Evolutionary conservation across 2,329 filamentous ascomycete genomes (phyloP).

Genomic region (Trichoderma arundinaceum): DNA sequence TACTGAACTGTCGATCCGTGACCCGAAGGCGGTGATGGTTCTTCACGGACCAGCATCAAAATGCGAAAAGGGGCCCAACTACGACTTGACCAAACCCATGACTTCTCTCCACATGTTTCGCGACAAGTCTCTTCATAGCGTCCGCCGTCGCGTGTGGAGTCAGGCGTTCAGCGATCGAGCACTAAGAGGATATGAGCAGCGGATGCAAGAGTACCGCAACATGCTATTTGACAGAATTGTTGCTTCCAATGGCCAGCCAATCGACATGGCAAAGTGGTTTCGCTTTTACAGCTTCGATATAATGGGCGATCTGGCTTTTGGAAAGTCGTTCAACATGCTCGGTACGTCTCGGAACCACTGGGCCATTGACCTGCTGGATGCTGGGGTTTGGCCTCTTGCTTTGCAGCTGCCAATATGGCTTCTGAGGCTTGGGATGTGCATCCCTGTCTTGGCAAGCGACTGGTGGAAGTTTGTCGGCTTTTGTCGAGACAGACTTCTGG

Average conservation of each 20-base stretch:
- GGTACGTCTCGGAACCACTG: slow-evolving; percentile 19
- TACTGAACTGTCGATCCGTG: background rate
- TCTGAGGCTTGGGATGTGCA: background rate
- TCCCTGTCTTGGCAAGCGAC: background rate
- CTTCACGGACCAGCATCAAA: background rate
- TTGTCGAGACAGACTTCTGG: background rate
- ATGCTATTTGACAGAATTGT: background rate
- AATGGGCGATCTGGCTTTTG: slow-evolving; percentile 49
- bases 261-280: slow-evolving; percentile 43
- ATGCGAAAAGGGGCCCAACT: background rate
- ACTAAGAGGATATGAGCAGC: background rate
- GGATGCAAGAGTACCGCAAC: background rate
- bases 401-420: slow-evolving; percentile 1
- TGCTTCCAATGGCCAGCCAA: slow-evolving; percentile 29
- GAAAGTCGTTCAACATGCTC: slow-evolving; percentile 46
- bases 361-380: background rate
- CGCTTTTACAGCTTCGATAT: slow-evolving; percentile 48
- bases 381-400: background rate
- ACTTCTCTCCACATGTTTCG: slow-evolving; percentile 4
- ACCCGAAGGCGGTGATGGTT: background rate
- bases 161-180: background rate
- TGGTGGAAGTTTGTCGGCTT: background rate
- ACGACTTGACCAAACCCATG: background rate
- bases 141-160: slow-evolving; percentile 3
- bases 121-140: background rate